These are phyloP conservation scores for Sporisorium iseilematis-ciliati DNA, from an alignment of 1,284 basidiomycete genomes.

Conservation along the genomic window DNA sequence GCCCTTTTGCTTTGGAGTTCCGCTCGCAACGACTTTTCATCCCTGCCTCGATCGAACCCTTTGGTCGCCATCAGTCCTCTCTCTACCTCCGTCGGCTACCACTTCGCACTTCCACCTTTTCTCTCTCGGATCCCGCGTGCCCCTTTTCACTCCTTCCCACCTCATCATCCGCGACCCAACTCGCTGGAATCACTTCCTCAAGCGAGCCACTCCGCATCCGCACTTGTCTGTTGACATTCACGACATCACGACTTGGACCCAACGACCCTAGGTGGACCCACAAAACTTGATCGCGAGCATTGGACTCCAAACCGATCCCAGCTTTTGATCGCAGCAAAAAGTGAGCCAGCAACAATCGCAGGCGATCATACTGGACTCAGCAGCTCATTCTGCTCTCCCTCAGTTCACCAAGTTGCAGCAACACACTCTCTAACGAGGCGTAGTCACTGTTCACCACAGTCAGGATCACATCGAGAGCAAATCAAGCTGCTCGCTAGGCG, in stretches of 20 bases:
- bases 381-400: constrained; percentile 1
- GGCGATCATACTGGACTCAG: background rate
- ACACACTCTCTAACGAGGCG: background rate
- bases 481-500: background rate
- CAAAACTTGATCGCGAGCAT: background rate
- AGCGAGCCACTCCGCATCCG: too few relatives aligned
- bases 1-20: background rate
- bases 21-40: background rate
- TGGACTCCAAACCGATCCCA: background rate
- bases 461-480: background rate
- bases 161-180: background rate
- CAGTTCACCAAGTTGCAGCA: background rate
- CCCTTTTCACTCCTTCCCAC: background rate
- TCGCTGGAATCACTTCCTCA: background rate
- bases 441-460: background rate
- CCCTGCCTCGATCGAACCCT: constrained; percentile 2
- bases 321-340: background rate
- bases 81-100: background rate
- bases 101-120: background rate
- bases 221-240: background rate
- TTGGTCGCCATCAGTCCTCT: background rate
- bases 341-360: background rate
- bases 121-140: background rate
- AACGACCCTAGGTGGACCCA: background rate
- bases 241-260: background rate